Evolutionary conservation across 768 basidiomycete genomes (phyloP), one percentile per base, ranked within the genome.

Genomic region (Russula sp.): DNA sequence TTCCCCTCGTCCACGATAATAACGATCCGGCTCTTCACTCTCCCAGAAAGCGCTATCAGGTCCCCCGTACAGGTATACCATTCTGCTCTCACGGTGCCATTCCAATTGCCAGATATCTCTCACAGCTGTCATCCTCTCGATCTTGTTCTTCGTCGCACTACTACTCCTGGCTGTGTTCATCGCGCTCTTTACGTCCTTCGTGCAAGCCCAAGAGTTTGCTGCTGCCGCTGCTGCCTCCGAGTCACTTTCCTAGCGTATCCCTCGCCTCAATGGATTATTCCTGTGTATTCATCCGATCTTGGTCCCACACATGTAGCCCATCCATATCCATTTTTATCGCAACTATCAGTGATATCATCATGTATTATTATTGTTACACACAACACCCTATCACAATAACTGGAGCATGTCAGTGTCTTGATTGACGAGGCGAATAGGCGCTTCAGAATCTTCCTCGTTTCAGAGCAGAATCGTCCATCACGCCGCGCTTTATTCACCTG

Each of bases 371-470:
- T 22, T 26, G 2, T 30, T 34, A 20, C 16, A 20, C 8, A 48
- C 6, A 2, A 14, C 46, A 54, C 8, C 26, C 36, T 8, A 49
- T 76, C 76, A 94, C 69, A 95, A 73, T 46, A 95, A 76, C 68
- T 85, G 86, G 64, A 95, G 79, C 69, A 86, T 84, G 7, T 86
- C 83, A 2, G 89, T 90, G 14, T 90, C 86, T 67, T 89, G 82
- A 74, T 98, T 93, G 62, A 98, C 77, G 49, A 96, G 73, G 20
- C 82, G 78, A 9, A 90, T 85, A 0, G 95, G 96, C 0, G 83
- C 94, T 76, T 30, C 38, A 28, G 10, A 44, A 38, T 30, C 28
- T 22, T 22, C 38, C 30, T 11, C 16, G 13, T 20, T 11, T 65
- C 32, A 65, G 60, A 30, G 24, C n/a, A 34, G 30, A 34, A 14